Evolutionary conservation across 352 stramenopile genomes (phyloP), one percentile per base, ranked within the genome.

Genomic region (Pythium grandisporangium): DNA sequence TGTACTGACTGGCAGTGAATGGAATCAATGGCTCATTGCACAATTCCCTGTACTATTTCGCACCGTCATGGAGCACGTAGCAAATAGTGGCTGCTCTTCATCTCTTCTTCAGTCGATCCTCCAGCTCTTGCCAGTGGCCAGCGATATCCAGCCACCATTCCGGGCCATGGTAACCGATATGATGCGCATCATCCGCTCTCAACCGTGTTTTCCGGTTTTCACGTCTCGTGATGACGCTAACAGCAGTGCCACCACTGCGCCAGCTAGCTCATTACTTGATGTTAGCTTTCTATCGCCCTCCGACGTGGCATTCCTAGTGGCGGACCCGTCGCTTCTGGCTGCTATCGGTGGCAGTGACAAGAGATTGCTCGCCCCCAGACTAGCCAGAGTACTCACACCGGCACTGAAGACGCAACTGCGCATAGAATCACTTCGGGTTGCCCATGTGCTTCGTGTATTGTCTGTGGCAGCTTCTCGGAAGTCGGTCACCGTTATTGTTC

Each of bases 11-110:
- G 73, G 77, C 3, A 91, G 75, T 45, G 71, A 84, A 30, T 95
- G 83, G 83, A 95, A 95, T 38, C 77, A 91, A 52, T 93, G 77
- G 78, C 71, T 95, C 13, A 60, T 93, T 12, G 67, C 75, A 7
- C 72, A 82, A 24, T 66, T 86, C 23, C 73, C 83, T 2, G 34
- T 48, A 2, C 57, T 95, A 2, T 49, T 93, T 4, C 41, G 51
- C 2, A 27, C 50, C 4, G 33, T 48, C 0, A 26, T 68, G 14
- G 21, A 22, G 6, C 45, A 51, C 19, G 23, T 62, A 1, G 21
- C 19, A 7, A 3, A 12, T n/a, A 5, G 36, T 4, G 33, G 45
- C 27, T 32, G 50, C 7, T 56, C 46, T 6, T n/a, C n/a, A n/a
- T n/a, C n/a, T n/a, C n/a, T n/a, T n/a, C 45, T 55, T 4, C 63